Conservation (phyloP, 83 land plant species). For the Isoetes engelmannii region DNA sequence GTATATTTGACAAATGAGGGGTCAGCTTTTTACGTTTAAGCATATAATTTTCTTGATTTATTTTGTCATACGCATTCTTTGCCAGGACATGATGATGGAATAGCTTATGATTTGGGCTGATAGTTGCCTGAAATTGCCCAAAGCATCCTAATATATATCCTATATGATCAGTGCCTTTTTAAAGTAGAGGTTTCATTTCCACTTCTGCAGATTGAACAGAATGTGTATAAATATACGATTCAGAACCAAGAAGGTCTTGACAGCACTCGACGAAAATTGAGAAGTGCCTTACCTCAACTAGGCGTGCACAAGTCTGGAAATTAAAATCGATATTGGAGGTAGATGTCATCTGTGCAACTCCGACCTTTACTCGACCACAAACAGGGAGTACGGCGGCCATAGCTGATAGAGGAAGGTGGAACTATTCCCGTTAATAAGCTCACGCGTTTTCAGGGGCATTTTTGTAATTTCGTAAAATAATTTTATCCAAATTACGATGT, state of each 20-base stretch:
- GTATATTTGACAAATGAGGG: no score
- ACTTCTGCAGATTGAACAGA: not conserved
- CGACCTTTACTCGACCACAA: slow-evolving; percentile 44
- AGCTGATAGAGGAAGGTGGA: no score
- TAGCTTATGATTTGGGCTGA: not conserved
- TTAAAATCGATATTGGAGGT: slow-evolving; percentile 61
- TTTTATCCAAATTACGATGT: no score
- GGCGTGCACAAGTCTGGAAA: slow-evolving; percentile 70
- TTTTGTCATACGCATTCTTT: no score
- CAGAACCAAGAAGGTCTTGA: not conserved
- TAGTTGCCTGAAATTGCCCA: not conserved
- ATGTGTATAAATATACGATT: not conserved
- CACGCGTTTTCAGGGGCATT: no score
- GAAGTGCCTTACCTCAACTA: slow-evolving; percentile 47
- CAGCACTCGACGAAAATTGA: not conserved
- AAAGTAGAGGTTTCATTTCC: not conserved
- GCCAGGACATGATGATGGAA: no score
- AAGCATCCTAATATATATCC: slow-evolving; percentile 2
- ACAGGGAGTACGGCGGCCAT: no score
- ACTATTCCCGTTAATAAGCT: no score
- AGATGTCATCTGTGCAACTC: slow-evolving; percentile 94
- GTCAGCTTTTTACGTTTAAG: no score
- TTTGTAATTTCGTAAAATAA: no score
- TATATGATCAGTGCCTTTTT: not conserved
- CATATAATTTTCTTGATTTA: no score